Evolutionary conservation across 345 rosid genomes (phyloP), one percentile per base, ranked within the genome.

Genomic region (Salix udensis): DNA sequence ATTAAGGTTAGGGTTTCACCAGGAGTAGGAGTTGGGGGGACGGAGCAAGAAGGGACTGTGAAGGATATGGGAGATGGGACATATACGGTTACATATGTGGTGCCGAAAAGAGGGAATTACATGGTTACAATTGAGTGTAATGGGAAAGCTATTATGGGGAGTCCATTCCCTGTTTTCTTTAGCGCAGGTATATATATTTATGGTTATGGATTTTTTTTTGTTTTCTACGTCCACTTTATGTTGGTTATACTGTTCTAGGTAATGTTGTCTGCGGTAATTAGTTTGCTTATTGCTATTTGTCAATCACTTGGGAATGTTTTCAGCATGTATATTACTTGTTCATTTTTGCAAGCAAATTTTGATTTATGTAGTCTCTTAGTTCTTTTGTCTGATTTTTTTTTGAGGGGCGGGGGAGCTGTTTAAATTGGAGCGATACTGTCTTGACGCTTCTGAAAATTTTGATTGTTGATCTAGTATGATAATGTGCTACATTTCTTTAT

Each of bases 111-210:
- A 79, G 99, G 99, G 65, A 91, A 96, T 86, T 96, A 96, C 86
- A 96, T 96, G 97, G 87, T 96, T 46, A 89, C 78, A 76, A 85
- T 96, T 80, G 98, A 96, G 31, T 93, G 97, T 68, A 91, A 96
- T 77, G 98, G 92, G 24, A 88, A 74, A 81, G 82, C 97, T n/a
- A 93, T 96, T 7, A 89, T 88, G 96, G 98, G 98, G 30, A 96
- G 97, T 83, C 99, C 98, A 0, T 96, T 96, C 71, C 99, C 99
- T 16, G 99, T 96, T 67, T 96, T 96, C 88, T 96, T 96, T 85
- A 96, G 99, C 78, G 92, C 90, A 88, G 98, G 99, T 95, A 78
- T 71, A 21, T 40, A 39, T 13, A 36, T 23, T 42, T 6, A 53
- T 16, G 46, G 30, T 30, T 55, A 55, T 55, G 62, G 48, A 46